Evolutionary conservation across 208 protist genomes (phyloP).

Genomic region (Crithidia thermophila): DNA sequence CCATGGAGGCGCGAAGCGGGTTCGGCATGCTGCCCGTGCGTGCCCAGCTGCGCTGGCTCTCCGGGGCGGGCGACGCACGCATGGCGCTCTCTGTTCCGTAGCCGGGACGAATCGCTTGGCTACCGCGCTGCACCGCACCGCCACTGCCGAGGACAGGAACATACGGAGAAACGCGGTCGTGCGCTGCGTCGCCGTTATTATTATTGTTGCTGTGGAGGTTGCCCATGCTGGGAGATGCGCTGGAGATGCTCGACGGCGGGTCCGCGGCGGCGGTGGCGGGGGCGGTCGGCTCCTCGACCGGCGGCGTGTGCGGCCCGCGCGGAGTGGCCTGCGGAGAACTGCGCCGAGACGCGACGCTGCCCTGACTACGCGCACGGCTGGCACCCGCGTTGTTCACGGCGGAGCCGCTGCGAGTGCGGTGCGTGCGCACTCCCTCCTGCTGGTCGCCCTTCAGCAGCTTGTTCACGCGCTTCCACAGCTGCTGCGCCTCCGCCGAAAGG

Average conservation of each 20-base stretch:
- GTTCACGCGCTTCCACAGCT: conserved; percentile 23
- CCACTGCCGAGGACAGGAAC: not conserved
- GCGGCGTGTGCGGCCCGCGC: not conserved
- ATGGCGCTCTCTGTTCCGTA: not conserved
- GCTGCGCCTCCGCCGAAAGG: conserved; percentile 19
- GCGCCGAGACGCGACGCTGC: conserved; percentile 10
- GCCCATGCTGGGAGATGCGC: not conserved
- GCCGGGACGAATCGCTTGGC: conserved; percentile 12
- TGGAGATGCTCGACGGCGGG: too few species aligned
- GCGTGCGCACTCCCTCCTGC: not conserved
- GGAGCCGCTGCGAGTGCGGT: conserved; percentile 12
- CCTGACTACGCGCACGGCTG: conserved; percentile 10
- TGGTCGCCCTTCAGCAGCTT: conserved; percentile 10
- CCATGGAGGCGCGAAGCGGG: not conserved
- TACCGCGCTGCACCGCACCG: conserved; percentile 18
- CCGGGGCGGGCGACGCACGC: conserved; percentile 2
- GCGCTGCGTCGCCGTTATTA: not conserved
- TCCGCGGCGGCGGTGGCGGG: not conserved
- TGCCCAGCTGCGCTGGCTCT: conserved; percentile 12
- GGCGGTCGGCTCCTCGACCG: not conserved
- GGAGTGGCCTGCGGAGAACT: conserved; percentile 13
- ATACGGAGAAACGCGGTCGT: conserved; percentile 3
- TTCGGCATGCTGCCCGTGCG: not conserved
- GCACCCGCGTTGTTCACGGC: not conserved
- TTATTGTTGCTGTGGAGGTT: not conserved